Conservation (phyloP, 495 filamentous ascomycete species). For the Ramalina intermedia region DNA sequence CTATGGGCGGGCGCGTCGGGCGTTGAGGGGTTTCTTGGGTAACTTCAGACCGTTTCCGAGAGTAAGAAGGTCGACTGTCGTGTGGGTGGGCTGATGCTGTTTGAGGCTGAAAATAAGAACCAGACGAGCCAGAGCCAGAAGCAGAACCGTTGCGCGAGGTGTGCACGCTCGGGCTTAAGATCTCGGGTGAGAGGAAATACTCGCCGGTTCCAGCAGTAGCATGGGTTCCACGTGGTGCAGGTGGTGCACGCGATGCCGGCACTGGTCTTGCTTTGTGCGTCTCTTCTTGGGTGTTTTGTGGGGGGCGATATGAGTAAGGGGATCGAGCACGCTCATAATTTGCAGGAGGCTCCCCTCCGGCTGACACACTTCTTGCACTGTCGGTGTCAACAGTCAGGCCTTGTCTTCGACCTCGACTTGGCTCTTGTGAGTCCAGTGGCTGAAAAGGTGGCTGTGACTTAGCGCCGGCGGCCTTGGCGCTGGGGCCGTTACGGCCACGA, state of each 20-base stretch:
- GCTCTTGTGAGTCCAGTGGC: not conserved
- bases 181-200: constrained; percentile 12
- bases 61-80: too few species aligned
- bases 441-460: not conserved
- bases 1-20: constrained; percentile 5
- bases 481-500: too few species aligned
- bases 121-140: not conserved
- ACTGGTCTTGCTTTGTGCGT: not conserved
- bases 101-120: not conserved
- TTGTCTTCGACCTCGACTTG: constrained; percentile 1
- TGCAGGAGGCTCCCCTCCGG: constrained; percentile 2
- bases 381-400: constrained; percentile 8
- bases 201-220: constrained; percentile 4
- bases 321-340: constrained; percentile 9
- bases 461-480: too few species aligned
- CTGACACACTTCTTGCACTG: constrained; percentile 1
- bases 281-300: not conserved
- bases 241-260: not conserved
- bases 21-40: not conserved
- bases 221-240: too few species aligned
- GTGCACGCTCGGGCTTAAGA: constrained; percentile 6
- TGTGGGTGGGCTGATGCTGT: not conserved
- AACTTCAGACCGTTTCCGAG: not conserved
- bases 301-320: constrained; percentile 10
- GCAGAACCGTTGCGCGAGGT: not conserved